Evolutionary conservation across 176 grass and related monocot genomes (phyloP).

Genomic region (Oropetium thomaeum): DNA sequence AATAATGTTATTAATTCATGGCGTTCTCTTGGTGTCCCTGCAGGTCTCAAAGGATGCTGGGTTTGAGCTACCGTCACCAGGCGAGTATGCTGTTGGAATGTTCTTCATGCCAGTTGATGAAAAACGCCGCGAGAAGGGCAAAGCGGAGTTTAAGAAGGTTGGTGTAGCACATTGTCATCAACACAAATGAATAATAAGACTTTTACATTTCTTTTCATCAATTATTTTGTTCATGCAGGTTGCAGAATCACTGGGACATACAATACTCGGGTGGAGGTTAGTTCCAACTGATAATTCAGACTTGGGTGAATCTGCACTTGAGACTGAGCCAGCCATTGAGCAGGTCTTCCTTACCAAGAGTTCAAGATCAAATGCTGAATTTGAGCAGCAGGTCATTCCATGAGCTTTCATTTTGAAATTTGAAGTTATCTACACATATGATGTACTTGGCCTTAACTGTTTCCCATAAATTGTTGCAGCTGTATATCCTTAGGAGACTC

Average conservation of each 20-base stretch:
- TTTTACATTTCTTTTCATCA: slow-evolving; percentile 6
- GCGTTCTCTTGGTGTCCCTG: slow-evolving; percentile 19
- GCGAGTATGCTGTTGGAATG: slow-evolving; percentile 87
- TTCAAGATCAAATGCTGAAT: slow-evolving; percentile 48
- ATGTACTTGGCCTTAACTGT: slow-evolving; percentile 6
- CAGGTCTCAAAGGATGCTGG: slow-evolving; percentile 79
- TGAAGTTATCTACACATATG: neutral
- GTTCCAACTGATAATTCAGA: slow-evolving; percentile 87
- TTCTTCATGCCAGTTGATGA: slow-evolving; percentile 82
- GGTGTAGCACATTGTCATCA: neutral
- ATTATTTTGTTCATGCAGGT: slow-evolving; percentile 45
- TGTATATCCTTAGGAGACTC: slow-evolving; percentile 84
- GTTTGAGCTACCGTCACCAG: slow-evolving; percentile 68
- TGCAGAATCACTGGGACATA: slow-evolving; percentile 72
- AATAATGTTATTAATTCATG: neutral
- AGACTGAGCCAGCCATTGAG: slow-evolving; percentile 77
- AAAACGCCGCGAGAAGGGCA: slow-evolving; percentile 61
- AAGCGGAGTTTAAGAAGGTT: slow-evolving; percentile 86
- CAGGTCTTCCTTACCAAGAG: slow-evolving; percentile 86
- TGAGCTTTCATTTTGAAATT: slow-evolving; percentile 17
- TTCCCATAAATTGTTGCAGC: slow-evolving; percentile 39
- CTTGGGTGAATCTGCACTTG: slow-evolving; percentile 71
- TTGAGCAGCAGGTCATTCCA: slow-evolving; percentile 79
- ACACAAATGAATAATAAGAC: neutral
- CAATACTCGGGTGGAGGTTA: slow-evolving; percentile 81